Conservation (phyloP, 2,329 filamentous ascomycete species). For the Colletotrichum spinosum region DNA sequence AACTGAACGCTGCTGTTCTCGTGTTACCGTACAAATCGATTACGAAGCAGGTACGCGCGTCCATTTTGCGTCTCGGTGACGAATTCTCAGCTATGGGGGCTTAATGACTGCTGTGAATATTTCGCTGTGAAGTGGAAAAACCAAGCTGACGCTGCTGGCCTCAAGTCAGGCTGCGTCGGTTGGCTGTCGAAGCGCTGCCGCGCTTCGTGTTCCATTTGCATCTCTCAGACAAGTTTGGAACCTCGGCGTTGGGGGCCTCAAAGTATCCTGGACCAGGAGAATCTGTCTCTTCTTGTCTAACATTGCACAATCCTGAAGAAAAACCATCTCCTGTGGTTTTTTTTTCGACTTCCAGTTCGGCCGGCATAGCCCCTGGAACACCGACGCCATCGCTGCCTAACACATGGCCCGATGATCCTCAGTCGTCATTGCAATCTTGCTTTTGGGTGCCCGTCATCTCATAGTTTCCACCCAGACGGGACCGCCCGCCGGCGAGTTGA, state of each 20-base stretch:
- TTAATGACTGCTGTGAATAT: background rate
- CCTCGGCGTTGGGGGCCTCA: too few relatives aligned
- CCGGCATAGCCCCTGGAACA: slow-evolving; percentile 25
- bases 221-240: too few relatives aligned
- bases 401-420: slow-evolving; percentile 23
- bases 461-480: slow-evolving; percentile 19
- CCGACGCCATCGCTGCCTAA: slow-evolving; percentile 33
- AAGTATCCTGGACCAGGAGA: too few relatives aligned
- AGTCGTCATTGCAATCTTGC: slow-evolving; percentile 21
- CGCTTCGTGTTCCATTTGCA: too few relatives aligned
- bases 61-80: background rate
- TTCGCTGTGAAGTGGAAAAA: slow-evolving; percentile 21
- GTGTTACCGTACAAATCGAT: background rate
- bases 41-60: slow-evolving; percentile 27
- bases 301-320: background rate
- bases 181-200: slow-evolving; percentile 31
- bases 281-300: background rate
- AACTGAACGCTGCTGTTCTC: background rate
- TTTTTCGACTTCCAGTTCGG: slow-evolving; percentile 1
- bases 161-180: slow-evolving; percentile 13
- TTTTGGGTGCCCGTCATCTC: slow-evolving; percentile 19
- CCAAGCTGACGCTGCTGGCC: background rate
- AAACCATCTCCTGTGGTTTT: background rate
- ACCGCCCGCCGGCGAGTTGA: slow-evolving; percentile 14
- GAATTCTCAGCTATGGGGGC: slow-evolving; percentile 29